Base-by-base conservation (phyloP, 441 rosid species). In the Brassica balearica region DNA sequence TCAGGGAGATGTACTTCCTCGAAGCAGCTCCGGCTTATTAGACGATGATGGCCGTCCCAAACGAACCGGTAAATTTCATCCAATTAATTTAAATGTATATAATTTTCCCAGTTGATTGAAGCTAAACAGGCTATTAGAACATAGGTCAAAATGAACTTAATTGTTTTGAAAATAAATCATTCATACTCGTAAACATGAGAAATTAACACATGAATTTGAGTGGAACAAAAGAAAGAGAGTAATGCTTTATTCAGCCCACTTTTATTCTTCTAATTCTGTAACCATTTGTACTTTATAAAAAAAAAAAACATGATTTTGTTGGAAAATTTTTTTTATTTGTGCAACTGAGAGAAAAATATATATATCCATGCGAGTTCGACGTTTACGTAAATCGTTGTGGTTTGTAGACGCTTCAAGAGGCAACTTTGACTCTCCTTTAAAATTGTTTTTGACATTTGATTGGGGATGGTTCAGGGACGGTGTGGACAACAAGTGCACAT, bases 401-500 rank as follows among this genome's bases (percentile, higher is more conserved):
- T 62, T 11, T 32, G 6, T 63, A 32, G 43, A 63, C 22, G 6
- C 22, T 61, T 61, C 9, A 32, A 29, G 68, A 14, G 12, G 22
- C 46, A 32, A 63, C 11, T 32, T 63, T 63, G 46, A 32, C 68
- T 55, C 23, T 51, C 58, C 2, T 15, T 55, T 7, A 55, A 55
- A 55, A 7, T 46, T 5, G 12, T 51, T 19, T 19, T 19, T 48
- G 5, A 60, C 62, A n/a, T 77, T 25, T 59, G 56, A 32, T 22
- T 66, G 66, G 3, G 65, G 60, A 10, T 55, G 22, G 12, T 20
- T 22, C 84, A 93, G 98, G 98, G 46, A 89, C 87, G 59, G 78
- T 87, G 20, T 94, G 98, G 97, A 94, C 96, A 2, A 94, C 94
- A n/a, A 90, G 96, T 80, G 88, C 98, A 19, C 98, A 94, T 75